Evolutionary conservation across 441 rosid species (phyloP).

Genomic region (Arabidopsis hybrid): DNA sequence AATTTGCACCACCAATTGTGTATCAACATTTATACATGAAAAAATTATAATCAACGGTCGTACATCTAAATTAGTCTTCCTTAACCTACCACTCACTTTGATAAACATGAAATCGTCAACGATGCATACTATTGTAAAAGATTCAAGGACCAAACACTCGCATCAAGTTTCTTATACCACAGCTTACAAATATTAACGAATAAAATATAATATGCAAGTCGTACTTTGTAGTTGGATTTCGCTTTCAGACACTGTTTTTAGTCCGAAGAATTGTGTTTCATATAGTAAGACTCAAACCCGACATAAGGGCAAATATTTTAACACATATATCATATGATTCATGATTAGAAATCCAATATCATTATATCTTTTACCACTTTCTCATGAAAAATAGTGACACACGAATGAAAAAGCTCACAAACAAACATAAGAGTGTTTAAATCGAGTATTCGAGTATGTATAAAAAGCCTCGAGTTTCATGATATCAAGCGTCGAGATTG

Average conservation of each 20-base stretch:
- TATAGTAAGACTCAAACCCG: neutral
- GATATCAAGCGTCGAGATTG: constrained; percentile 50
- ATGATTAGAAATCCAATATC: neutral
- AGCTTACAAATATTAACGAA: neutral
- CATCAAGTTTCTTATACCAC: constrained; percentile 24
- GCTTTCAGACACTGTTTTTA: constrained; percentile 18
- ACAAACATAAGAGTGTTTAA: constrained; percentile 4
- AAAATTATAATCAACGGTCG: neutral
- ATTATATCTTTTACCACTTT: constrained; percentile 1
- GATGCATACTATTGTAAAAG: too few relatives aligned
- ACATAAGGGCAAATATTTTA: neutral
- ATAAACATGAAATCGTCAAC: constrained; percentile 18
- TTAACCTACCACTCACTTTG: constrained; percentile 19
- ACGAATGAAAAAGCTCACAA: constrained; percentile 3
- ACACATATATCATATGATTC: neutral
- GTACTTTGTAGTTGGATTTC: constrained; percentile 1
- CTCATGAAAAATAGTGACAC: constrained; percentile 14
- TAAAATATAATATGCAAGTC: neutral
- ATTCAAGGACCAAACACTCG: constrained; percentile 10
- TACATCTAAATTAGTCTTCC: neutral
- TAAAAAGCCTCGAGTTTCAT: constrained; percentile 18
- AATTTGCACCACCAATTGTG: constrained; percentile 15
- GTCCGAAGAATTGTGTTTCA: too few relatives aligned
- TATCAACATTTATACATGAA: neutral
- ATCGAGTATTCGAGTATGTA: neutral